phyloP scores from a whole-genome alignment of 352 stramenopile genomes.

The Albugo laibachii region DNA sequence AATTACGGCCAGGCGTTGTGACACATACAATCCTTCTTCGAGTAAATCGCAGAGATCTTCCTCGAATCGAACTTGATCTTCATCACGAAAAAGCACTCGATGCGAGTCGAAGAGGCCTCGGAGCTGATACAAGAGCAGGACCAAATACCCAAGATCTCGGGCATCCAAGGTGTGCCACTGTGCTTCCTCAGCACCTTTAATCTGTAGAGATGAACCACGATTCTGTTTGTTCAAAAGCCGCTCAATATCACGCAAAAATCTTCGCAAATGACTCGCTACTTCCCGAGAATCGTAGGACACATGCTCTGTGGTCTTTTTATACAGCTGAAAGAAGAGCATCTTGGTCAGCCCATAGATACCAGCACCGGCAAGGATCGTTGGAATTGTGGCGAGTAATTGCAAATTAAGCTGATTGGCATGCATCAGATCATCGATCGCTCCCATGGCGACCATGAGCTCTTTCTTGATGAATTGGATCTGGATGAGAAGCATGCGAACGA shows the following conservation, averaged over 20 bases:
- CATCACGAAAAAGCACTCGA: slow-evolving; percentile 38
- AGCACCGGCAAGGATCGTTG: slow-evolving; percentile 59
- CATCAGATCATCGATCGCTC: slow-evolving; percentile 74
- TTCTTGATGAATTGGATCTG: slow-evolving; percentile 83
- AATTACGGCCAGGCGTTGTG: slow-evolving; percentile 68
- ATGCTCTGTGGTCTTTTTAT: slow-evolving; percentile 55
- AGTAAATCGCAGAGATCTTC: slow-evolving; percentile 69
- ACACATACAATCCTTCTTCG: slow-evolving; percentile 45
- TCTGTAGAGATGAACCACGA: slow-evolving; percentile 3
- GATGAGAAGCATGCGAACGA: slow-evolving; percentile 75
- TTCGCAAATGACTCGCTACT: slow-evolving; percentile 53
- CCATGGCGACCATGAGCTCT: slow-evolving; percentile 75
- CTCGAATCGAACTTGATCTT: slow-evolving; percentile 59
- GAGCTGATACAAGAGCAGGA: slow-evolving; percentile 58
- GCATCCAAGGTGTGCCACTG: slow-evolving; percentile 18
- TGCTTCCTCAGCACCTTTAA: slow-evolving; percentile 5
- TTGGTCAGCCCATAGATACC: slow-evolving; percentile 43
- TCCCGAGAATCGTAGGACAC: slow-evolving; percentile 59
- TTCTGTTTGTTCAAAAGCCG: slow-evolving; percentile 73
- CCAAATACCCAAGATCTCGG: slow-evolving; percentile 47
- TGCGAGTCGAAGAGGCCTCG: slow-evolving; percentile 56
- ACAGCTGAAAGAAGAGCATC: slow-evolving; percentile 41
- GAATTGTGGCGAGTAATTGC: slow-evolving; percentile 69
- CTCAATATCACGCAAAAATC: slow-evolving; percentile 68
- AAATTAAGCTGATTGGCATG: slow-evolving; percentile 75